These are phyloP conservation scores for Suhomyces taliae DNA, from an alignment of 1,139 yeast species.

Conservation along the genomic window DNA sequence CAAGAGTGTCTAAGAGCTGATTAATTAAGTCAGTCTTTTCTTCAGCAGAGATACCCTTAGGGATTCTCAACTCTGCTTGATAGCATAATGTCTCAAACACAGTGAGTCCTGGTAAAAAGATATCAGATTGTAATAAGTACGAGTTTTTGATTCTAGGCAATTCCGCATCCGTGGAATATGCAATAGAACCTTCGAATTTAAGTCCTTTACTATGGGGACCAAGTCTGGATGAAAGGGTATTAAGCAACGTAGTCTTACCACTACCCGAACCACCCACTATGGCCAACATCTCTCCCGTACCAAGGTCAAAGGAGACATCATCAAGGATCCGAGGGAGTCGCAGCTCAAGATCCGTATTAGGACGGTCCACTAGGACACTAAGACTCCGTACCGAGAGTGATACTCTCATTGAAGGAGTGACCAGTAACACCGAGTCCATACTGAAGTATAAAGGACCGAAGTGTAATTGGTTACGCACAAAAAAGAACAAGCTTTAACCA, in stretches of 20 bases:
- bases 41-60: constrained; percentile 11
- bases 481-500: too few relatives aligned
- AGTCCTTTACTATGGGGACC: constrained; percentile 16
- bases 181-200: constrained; percentile 48
- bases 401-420: constrained; percentile 17
- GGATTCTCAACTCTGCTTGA: constrained; percentile 24
- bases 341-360: constrained; percentile 9
- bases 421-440: constrained; percentile 5
- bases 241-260: constrained; percentile 26
- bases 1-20: constrained; percentile 20
- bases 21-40: constrained; percentile 16
- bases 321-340: constrained; percentile 15
- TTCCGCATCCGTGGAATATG: constrained; percentile 19
- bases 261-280: constrained; percentile 30
- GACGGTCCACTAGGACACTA: constrained; percentile 6
- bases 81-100: constrained; percentile 22
- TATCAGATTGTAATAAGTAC: constrained; percentile 23
- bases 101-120: constrained; percentile 25
- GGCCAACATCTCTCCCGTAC: constrained; percentile 22
- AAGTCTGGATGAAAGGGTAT: constrained; percentile 23
- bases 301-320: constrained; percentile 21
- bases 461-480: too few relatives aligned
- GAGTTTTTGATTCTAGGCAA: constrained; percentile 18
- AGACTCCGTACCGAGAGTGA: constrained; percentile 17
- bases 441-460: not conserved